Evolutionary conservation across 2,329 filamentous ascomycete species (phyloP).

Genomic region (Diaporthe ampelina): DNA sequence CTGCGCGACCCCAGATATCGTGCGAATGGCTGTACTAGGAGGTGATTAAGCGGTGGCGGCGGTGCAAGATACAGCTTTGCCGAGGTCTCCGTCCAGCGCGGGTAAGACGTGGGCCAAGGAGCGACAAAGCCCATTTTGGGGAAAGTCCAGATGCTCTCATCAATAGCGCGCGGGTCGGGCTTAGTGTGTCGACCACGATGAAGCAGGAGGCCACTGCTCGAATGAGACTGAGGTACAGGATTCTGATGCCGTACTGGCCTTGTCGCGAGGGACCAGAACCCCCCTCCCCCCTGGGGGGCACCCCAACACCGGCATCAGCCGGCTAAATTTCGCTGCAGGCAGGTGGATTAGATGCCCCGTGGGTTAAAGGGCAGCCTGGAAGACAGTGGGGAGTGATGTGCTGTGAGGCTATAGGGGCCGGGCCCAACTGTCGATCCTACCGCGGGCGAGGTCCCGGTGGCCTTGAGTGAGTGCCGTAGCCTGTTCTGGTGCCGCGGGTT

Average conservation of each 20-base stretch:
- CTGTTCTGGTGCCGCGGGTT: background rate
- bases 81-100: conserved; percentile 22
- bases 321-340: conserved; percentile 6
- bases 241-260: background rate
- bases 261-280: background rate
- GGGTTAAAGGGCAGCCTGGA: conserved; percentile 8
- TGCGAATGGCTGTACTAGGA: conserved; percentile 22
- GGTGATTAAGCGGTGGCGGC: conserved; percentile 9
- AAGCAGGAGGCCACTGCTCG: background rate
- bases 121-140: conserved; percentile 13
- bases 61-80: conserved; percentile 15
- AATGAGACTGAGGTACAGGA: background rate
- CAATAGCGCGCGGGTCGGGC: conserved; percentile 18
- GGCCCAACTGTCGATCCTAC: conserved; percentile 17
- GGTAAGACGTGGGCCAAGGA: conserved; percentile 24
- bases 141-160: conserved; percentile 5
- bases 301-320: background rate
- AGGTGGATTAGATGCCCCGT: background rate
- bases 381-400: conserved; percentile 1
- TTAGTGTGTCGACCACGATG: conserved; percentile 9
- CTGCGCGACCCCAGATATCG: conserved; percentile 31
- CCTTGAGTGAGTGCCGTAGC: conserved; percentile 17
- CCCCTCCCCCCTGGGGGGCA: background rate
- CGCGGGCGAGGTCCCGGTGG: conserved; percentile 4
- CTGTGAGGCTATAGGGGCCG: conserved; percentile 18